Evolutionary conservation across 176 grass and related monocot species (phyloP).

Genomic region (Aegilops longissima): DNA sequence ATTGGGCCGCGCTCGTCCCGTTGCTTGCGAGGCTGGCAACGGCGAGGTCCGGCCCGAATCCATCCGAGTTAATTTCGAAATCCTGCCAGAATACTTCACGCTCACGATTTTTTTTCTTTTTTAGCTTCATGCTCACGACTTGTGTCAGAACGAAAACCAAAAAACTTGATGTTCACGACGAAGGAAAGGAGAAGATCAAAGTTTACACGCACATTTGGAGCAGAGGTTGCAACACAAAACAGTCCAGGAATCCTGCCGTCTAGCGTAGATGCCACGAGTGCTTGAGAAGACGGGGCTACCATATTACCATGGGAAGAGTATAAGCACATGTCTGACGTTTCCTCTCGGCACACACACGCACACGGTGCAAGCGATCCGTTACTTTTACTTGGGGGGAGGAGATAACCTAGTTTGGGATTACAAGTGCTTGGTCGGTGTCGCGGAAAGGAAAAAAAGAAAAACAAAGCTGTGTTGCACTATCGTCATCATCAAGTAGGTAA

Average conservation of each 20-base stretch:
- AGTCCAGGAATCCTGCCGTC: background rate
- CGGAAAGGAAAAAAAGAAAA: background rate
- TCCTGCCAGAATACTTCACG: background rate
- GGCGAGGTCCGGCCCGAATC: constrained; percentile 2
- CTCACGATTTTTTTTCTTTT: background rate
- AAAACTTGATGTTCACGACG: background rate
- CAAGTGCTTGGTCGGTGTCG: background rate
- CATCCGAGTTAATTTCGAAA: background rate
- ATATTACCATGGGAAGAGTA: background rate
- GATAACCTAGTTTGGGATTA: background rate
- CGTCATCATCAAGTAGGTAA: background rate
- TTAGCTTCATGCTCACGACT: too few species aligned
- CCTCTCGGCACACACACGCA: constrained; percentile 1
- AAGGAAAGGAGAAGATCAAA: background rate
- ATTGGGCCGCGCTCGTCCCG: constrained; percentile 21
- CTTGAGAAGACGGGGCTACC: background rate
- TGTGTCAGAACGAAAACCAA: too few species aligned
- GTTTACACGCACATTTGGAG: background rate
- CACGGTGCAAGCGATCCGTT: constrained; percentile 22
- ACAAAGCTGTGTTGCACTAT: background rate
- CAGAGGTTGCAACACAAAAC: background rate
- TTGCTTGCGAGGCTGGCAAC: constrained; percentile 10
- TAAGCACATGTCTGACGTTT: background rate
- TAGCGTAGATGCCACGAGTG: background rate
- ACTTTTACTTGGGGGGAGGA: background rate